Percentiles rank a stretch among this genome's conserved stretches.
These are phyloP conservation scores for Saccharomyces hybrid DNA, from an alignment of 1,139 yeast genomes.

Conservation along the genomic window DNA sequence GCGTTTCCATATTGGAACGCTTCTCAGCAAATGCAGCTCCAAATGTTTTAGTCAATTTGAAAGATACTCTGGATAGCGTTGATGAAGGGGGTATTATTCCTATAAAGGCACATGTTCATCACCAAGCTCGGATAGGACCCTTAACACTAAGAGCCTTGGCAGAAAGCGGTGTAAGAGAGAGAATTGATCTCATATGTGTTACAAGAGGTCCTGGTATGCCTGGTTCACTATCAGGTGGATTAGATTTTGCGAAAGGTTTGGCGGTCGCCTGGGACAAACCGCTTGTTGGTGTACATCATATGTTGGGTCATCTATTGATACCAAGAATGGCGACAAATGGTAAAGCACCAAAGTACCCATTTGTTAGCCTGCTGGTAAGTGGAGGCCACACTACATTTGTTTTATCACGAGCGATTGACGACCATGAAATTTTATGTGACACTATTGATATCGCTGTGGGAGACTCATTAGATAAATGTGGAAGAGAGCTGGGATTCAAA, in stretches of 20 bases:
- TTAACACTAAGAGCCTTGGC: constrained; percentile 37
- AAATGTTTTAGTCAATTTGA: constrained; percentile 49
- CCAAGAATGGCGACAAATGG: constrained; percentile 49
- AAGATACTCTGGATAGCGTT: constrained; percentile 59
- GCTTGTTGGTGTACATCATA: constrained; percentile 85
- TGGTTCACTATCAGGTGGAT: constrained; percentile 76
- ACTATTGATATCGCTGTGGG: constrained; percentile 89
- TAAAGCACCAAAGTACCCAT: constrained; percentile 49
- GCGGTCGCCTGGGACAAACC: constrained; percentile 72
- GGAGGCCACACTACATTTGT: constrained; percentile 97
- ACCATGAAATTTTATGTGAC: constrained; percentile 67
- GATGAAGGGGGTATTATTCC: constrained; percentile 83
- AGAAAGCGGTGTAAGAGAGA: constrained; percentile 33
- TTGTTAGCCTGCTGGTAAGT: constrained; percentile 68
- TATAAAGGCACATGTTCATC: constrained; percentile 74
- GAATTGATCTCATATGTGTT: constrained; percentile 75
- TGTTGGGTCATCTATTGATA: constrained; percentile 83
- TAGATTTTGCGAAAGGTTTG: constrained; percentile 79
- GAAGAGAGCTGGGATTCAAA: constrained; percentile 67
- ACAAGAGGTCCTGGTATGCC: constrained; percentile 98
- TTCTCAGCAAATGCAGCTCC: constrained; percentile 36
- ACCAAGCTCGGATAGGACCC: constrained; percentile 49
- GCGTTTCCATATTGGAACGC: constrained; percentile 69
- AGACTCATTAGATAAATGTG: constrained; percentile 88
- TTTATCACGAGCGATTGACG: constrained; percentile 46